Conservation (phyloP, 2,329 filamentous ascomycete species). For the Zelopaecilomyces penicillatus region DNA sequence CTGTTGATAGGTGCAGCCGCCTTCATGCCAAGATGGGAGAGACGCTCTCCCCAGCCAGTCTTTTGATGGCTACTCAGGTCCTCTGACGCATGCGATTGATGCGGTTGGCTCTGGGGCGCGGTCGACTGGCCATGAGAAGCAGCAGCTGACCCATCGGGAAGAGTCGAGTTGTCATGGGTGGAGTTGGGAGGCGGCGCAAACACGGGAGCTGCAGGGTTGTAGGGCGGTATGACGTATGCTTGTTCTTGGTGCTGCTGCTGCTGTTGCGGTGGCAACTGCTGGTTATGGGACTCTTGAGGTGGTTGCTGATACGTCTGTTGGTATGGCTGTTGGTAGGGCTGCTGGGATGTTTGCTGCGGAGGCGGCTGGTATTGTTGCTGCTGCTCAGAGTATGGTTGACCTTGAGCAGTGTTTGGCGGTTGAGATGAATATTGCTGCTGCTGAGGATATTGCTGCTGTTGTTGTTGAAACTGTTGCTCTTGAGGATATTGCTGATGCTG, state of each 20-base stretch:
- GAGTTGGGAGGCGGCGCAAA: conserved; percentile 20
- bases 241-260: conserved; percentile 7
- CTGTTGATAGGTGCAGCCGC: conserved; percentile 69
- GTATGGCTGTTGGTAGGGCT: not conserved
- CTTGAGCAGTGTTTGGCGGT: too few relatives aligned
- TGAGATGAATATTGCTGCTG: not conserved
- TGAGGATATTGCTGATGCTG: conserved; percentile 4
- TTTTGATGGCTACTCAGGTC: conserved; percentile 9
- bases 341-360: conserved; percentile 16
- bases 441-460: not conserved
- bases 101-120: conserved; percentile 6
- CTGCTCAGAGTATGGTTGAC: not conserved
- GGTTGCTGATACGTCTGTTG: too few relatives aligned
- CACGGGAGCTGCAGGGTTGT: conserved; percentile 21
- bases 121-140: conserved; percentile 1
- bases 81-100: not conserved
- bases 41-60: conserved; percentile 20
- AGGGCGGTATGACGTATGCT: conserved; percentile 21
- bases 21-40: conserved; percentile 29
- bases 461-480: not conserved
- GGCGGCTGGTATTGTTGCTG: not conserved
- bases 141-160: conserved; percentile 1
- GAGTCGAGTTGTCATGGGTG: conserved; percentile 6
- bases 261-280: conserved; percentile 1
- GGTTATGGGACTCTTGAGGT: too few relatives aligned